Base-by-base conservation (phyloP, 2,329 filamentous ascomycete species). In the Escovopsis sp. region DNA sequence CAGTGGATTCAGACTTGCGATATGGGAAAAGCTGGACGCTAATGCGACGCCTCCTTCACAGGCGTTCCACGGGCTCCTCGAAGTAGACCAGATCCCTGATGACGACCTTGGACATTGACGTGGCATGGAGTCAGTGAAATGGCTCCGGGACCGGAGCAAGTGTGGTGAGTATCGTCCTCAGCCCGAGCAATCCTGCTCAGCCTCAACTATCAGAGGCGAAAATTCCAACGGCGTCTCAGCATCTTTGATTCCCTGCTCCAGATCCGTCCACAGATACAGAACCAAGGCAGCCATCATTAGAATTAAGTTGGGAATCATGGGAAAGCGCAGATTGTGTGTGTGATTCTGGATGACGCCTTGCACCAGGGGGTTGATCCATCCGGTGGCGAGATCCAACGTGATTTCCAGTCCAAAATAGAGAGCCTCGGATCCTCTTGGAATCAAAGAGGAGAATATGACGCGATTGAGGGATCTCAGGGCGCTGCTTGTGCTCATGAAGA, bases 401-500 rank as follows among this genome's bases (percentile, higher is more conserved):
- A 45, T 45, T 23, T 45, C 41, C 14, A 45, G 38, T 3, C 43
- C 43, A 14, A 44, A 45, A 13, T 40, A 45, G 14, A 35, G 30
- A 2, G 43, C 43, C 28, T 45, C 43, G 11, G 43, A 45, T 8
- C 43, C 41, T 12, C 36, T 41, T 7, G 41, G 43, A 10, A 45
- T 45, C 11, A 45, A 34, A n/a, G 43, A 45, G 7, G 43, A 34
- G 14, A 40, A 45, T 2, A 45, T 31, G 1, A 43, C 43, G 4
- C 43, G 35, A 29, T 45, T 45, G 11, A 45, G 39, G 8, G 43
- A 43, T 15, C 43, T 37, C 19, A 45, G 36, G 3, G 43, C 43
- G 21, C 43, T 45, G 26, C 43, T 45, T n/a, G 39, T 39, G 36
- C 41, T 39, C 39, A 43, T 45, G 27, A 45, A 43, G 15, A 45